Evolutionary conservation across 257 asterid species (phyloP).

Genomic region (Paraleonurus japonicus): DNA sequence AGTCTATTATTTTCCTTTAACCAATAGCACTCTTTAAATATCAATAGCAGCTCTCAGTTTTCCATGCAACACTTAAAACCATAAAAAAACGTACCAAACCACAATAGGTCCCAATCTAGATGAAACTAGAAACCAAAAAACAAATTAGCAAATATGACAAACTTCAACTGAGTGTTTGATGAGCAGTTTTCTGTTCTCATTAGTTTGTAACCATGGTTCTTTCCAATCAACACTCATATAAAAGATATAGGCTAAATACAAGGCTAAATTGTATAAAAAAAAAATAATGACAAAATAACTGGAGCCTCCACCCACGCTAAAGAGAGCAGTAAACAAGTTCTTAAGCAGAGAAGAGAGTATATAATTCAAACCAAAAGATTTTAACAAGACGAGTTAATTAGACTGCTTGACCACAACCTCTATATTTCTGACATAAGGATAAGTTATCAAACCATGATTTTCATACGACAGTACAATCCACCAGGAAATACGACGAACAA

Average conservation of each 20-base stretch:
- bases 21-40: neutral
- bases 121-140: conserved; percentile 4
- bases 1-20: neutral
- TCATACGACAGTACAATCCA: neutral
- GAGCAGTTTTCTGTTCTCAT: neutral
- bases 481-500: neutral
- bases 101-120: neutral
- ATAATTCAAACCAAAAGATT: neutral
- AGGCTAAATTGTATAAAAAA: neutral
- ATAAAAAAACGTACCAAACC: neutral
- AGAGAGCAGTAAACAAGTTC: neutral
- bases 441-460: neutral
- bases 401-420: neutral
- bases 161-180: neutral
- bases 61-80: neutral
- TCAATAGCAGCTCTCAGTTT: neutral
- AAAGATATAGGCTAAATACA: neutral
- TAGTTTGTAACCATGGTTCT: neutral
- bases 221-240: neutral
- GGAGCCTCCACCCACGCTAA: neutral
- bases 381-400: neutral
- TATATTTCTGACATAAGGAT: neutral
- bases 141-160: neutral
- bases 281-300: neutral
- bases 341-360: neutral